A percentile compares a stretch with the other conserved stretches of the same genome.
These are phyloP conservation scores for Mycosphaerelloides madeirae DNA, from an alignment of 2,329 filamentous ascomycete species.

Conservation along the genomic window DNA sequence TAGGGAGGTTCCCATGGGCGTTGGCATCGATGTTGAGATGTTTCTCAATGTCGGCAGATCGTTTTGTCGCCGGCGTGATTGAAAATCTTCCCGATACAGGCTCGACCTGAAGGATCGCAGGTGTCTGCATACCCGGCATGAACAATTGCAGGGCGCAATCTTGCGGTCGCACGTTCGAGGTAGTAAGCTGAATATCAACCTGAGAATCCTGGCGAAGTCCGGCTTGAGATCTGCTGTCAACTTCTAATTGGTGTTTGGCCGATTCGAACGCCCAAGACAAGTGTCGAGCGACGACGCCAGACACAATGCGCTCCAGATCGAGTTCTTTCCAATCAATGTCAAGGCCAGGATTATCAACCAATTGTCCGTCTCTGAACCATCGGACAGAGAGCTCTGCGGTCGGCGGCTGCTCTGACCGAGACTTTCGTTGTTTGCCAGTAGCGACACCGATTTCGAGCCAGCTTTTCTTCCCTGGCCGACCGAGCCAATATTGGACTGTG, in stretches of 20 bases:
- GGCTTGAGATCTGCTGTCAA: conserved; percentile 23
- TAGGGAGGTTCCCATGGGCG: conserved; percentile 35
- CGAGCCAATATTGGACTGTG: conserved; percentile 86
- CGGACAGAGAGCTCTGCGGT: conserved; percentile 52
- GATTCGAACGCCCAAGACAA: conserved; percentile 65
- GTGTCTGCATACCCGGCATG: conserved; percentile 57
- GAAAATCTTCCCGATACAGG: conserved; percentile 72
- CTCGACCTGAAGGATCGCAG: conserved; percentile 62
- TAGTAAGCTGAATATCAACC: conserved; percentile 41
- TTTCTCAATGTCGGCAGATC: conserved; percentile 51
- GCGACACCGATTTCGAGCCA: conserved; percentile 86
- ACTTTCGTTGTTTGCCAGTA: conserved; percentile 49
- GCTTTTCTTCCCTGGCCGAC: conserved; percentile 66
- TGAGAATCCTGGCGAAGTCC: conserved; percentile 28
- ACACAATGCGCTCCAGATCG: conserved; percentile 69
- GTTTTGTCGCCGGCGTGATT: conserved; percentile 54
- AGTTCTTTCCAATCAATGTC: conserved; percentile 62
- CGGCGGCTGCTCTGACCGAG: conserved; percentile 28
- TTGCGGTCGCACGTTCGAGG: conserved; percentile 59
- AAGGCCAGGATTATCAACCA: conserved; percentile 62
- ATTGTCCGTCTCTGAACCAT: conserved; percentile 81
- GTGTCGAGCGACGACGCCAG: conserved; percentile 70
- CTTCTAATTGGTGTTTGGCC: conserved; percentile 56
- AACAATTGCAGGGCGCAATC: conserved; percentile 66
- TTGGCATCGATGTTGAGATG: conserved; percentile 60